Base-by-base conservation (phyloP, 2,329 filamentous ascomycete genomes). In the Malbranchea cinnamomea region DNA sequence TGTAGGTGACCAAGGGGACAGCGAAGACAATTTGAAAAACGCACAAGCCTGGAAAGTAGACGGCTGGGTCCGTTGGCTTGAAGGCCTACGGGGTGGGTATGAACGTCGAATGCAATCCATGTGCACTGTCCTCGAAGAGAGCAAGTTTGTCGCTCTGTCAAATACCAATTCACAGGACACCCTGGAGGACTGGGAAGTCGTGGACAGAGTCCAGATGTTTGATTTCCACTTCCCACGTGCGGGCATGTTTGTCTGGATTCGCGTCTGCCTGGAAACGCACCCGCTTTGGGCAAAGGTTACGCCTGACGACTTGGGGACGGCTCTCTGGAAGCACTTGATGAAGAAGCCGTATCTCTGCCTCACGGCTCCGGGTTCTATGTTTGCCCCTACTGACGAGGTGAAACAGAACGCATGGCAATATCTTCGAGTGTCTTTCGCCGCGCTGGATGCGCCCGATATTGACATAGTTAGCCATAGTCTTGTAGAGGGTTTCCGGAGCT, bases 181-280 rank as follows among this genome's bases (percentile, higher is more conserved):
- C 5, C 56, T 61, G 12, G 56, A 67, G 23, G 78, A 79, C 34
- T 89, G 80, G 75, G 69, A 75, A 35, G 67, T 85, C 35, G 67
- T 91, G 26, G 74, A 75, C 45, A 84, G 79, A 56, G 77, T 70
- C 1, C 65, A 67, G 36, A 67, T 92, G 41, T 80, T 76, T 52
- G 70, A 74, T 26, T 93, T 91, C 48, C 56, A 68, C 41, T 83
- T 79, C 66, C 84, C 85, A 1, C 70, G 78, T 16, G 85, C 76
- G 20, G 85, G 85, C 47, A 94, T 94, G 84, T 94, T 93, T 52
- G 56, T 91, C 33, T 94, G 85, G 85, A 45, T 92, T 3, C 66
- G 70, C 33, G 56, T 89, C 37, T 65, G 73, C 48, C 78, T 84
- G 43, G 68, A 77, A 32, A 60, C 63, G 2, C 84, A 93, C 47